Base-by-base conservation (phyloP, 495 filamentous ascomycete species). In the Penicillium subrubescens region DNA sequence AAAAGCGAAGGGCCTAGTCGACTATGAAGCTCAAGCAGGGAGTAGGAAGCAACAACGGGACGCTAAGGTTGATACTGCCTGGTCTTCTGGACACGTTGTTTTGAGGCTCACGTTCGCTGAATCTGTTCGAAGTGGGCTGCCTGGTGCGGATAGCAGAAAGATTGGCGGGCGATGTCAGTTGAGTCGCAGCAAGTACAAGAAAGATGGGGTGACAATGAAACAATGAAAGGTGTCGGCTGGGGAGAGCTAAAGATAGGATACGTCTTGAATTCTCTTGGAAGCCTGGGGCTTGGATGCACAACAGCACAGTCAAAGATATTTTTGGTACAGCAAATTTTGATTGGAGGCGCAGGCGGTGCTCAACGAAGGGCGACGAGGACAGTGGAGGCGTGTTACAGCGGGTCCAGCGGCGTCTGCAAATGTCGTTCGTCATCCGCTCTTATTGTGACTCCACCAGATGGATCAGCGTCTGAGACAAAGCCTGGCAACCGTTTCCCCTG, bases 281-380 rank as follows among this genome's bases (percentile, higher is more conserved):
- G 52, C 52, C 52, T 54, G 52, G 27, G 31, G 46, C 46, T 50
- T 50, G 44, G 46, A 60, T 56, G 46, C 64, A 62, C 34, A 46
- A 46, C n/a, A 59, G 53, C 64, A 59, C 62, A 63, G 56, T 48
- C n/a, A 56, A 63, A 72, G 67, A 70, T 73, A 73, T 73, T 73
- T 73, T 73, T 70, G 70, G 70, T 57, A 56, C 59, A 60, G 50
- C 44, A 66, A 50, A 58, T 35, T 66, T 54, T 71, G 68, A 71
- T 68, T 67, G 68, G 71, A 63, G 66, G 66, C 54, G 48, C 58
- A 60, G 57, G 34, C 56, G 53, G 60, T 43, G 63, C 25, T 57
- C 56, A 57, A 61, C 53, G 60, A 63, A 63, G 57, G 61, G 59
- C 57, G 57, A 67, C 44, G 55, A 59, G 5, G 29, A 19, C 37